These are phyloP conservation scores for Grosmannia clavigera DNA, from an alignment of 2,329 filamentous ascomycete species.

Conservation along the genomic window DNA sequence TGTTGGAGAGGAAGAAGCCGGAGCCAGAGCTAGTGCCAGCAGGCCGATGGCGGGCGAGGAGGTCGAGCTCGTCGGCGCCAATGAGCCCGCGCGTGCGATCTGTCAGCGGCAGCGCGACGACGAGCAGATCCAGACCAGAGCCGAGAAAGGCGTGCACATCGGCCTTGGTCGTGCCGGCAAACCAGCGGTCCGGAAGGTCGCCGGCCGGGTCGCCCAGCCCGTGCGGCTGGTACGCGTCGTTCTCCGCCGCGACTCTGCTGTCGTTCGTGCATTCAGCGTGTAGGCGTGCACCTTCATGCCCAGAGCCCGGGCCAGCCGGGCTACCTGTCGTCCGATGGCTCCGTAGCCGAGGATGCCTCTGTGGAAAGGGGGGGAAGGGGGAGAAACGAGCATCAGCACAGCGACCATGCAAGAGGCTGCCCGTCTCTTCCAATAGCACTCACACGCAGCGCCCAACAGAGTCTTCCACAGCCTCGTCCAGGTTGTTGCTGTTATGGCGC, in stretches of 20 bases:
- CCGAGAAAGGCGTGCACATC: constrained; percentile 38
- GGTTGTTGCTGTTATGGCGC: constrained; percentile 20
- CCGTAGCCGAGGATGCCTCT: constrained; percentile 44
- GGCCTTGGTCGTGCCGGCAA: constrained; percentile 28
- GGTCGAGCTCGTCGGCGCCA: constrained; percentile 30
- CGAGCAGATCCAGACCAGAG: constrained; percentile 38
- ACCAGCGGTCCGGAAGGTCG: constrained; percentile 37
- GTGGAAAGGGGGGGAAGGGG: not conserved
- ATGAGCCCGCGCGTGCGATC: constrained; percentile 35
- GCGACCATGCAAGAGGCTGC: too few species aligned
- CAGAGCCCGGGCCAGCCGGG: constrained; percentile 46
- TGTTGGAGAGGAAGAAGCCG: constrained; percentile 53
- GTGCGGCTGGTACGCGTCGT: constrained; percentile 54
- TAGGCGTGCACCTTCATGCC: constrained; percentile 66
- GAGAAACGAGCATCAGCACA: not conserved
- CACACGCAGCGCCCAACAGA: constrained; percentile 36
- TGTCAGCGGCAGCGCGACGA: constrained; percentile 40
- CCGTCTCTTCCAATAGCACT: constrained; percentile 12
- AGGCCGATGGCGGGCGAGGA: constrained; percentile 19
- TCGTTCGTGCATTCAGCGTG: constrained; percentile 56
- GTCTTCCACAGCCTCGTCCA: constrained; percentile 22
- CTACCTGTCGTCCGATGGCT: constrained; percentile 39
- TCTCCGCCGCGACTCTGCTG: constrained; percentile 49
- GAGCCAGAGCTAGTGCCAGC: too few species aligned
- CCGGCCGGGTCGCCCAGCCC: constrained; percentile 47